Evolutionary conservation across 2,329 filamentous ascomycete species (phyloP).

Genomic region (Ceratocystis alfenasii): DNA sequence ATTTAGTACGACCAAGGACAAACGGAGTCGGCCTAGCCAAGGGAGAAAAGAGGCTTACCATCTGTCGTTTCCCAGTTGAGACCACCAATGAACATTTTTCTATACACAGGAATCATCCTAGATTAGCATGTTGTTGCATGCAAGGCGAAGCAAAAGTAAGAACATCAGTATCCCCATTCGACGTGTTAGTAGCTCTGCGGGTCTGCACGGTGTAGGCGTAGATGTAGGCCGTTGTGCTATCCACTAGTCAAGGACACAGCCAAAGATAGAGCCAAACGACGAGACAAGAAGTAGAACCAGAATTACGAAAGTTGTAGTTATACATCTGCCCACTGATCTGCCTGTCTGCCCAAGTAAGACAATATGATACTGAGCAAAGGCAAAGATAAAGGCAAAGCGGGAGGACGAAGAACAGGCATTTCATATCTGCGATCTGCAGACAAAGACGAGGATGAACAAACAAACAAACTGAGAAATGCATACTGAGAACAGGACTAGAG

Average conservation of each 20-base stretch:
- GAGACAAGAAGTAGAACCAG: no score
- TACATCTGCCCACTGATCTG: neutral
- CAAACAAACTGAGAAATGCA: conserved; percentile 1
- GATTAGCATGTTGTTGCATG: neutral
- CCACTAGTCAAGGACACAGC: no score
- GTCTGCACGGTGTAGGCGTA: neutral
- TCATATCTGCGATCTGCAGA: neutral
- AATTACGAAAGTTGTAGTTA: no score
- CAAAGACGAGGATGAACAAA: neutral
- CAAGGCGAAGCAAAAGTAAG: neutral
- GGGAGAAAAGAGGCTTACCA: conserved; percentile 47
- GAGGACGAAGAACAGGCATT: neutral
- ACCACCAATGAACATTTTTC: conserved; percentile 99
- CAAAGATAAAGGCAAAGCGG: no score
- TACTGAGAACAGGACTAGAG: neutral
- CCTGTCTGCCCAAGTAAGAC: no score
- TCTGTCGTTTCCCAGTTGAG: conserved; percentile 99
- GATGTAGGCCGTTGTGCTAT: no score
- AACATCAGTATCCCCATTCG: no score
- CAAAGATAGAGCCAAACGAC: no score
- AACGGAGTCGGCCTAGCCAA: neutral
- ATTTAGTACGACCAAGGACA: neutral
- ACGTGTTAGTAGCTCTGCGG: neutral
- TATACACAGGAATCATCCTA: conserved; percentile 32
- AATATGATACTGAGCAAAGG: no score